phyloP scores from a whole-genome alignment of 176 grass and related monocot species.

The Zoysia japonica region DNA sequence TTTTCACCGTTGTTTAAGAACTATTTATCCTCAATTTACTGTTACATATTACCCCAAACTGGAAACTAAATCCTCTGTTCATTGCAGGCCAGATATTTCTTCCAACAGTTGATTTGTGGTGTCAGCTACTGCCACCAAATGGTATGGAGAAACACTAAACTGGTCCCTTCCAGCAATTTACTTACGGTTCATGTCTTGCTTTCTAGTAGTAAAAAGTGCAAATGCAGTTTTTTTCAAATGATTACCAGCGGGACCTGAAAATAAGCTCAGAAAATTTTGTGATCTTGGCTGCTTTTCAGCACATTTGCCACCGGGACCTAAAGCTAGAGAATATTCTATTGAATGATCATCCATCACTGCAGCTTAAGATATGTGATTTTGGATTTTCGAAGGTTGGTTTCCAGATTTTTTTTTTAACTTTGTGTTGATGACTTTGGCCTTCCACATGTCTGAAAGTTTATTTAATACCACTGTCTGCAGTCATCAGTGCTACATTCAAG shows the following conservation, averaged over 20 bases:
- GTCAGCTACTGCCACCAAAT: constrained; percentile 80
- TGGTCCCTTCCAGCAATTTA: constrained; percentile 4
- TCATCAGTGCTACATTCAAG: constrained; percentile 81
- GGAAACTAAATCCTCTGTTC: constrained; percentile 1
- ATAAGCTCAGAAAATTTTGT: constrained; percentile 35
- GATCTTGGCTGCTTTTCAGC: constrained; percentile 54
- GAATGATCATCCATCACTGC: constrained; percentile 54
- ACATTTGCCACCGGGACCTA: constrained; percentile 89
- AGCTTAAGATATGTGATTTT: constrained; percentile 88
- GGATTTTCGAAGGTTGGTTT: constrained; percentile 72
- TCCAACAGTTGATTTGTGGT: constrained; percentile 76
- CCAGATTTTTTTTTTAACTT: background rate
- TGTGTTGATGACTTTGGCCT: background rate
- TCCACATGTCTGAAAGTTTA: constrained; percentile 17
- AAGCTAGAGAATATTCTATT: constrained; percentile 81
- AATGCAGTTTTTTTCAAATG: constrained; percentile 49
- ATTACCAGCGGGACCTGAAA: constrained; percentile 29
- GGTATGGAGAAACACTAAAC: constrained; percentile 48
- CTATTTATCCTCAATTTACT: background rate
- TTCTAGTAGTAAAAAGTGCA: constrained; percentile 23
- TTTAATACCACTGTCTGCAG: constrained; percentile 36
- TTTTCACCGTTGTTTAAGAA: background rate
- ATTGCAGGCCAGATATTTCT: constrained; percentile 78
- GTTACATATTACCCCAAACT: background rate
- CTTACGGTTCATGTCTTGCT: constrained; percentile 29